Evolutionary conservation across 2,329 filamentous ascomycete genomes (phyloP).

Genomic region (Ophiobolus disseminans): DNA sequence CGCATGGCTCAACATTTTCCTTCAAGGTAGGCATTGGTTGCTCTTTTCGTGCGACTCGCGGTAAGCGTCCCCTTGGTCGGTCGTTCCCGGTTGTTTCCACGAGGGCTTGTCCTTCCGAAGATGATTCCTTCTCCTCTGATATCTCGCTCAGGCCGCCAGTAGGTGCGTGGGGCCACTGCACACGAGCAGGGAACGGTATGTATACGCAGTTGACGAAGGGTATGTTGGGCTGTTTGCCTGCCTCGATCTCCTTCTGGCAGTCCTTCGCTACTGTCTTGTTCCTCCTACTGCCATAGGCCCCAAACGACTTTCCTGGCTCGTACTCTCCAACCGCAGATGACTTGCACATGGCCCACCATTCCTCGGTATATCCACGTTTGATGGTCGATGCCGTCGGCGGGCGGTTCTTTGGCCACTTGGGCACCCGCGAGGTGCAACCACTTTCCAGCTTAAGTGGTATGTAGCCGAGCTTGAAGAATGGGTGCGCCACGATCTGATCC

Average conservation of each 20-base stretch:
- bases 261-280: slow-evolving; percentile 59
- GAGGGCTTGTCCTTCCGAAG: slow-evolving; percentile 49
- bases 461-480: slow-evolving; percentile 79
- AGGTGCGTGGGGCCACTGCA: slow-evolving; percentile 45
- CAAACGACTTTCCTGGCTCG: slow-evolving; percentile 54
- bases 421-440: slow-evolving; percentile 54
- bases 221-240: slow-evolving; percentile 56
- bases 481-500: slow-evolving; percentile 78
- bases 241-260: slow-evolving; percentile 57
- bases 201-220: slow-evolving; percentile 59
- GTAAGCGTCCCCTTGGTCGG: slow-evolving; percentile 35
- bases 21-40: slow-evolving; percentile 40
- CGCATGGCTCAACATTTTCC: slow-evolving; percentile 46
- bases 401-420: slow-evolving; percentile 55
- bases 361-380: slow-evolving; percentile 57
- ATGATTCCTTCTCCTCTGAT: slow-evolving; percentile 49
- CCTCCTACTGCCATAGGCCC: slow-evolving; percentile 55
- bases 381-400: slow-evolving; percentile 54
- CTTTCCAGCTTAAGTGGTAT: slow-evolving; percentile 65
- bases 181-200: slow-evolving; percentile 52
- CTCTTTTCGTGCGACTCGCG: slow-evolving; percentile 30
- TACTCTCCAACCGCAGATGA: slow-evolving; percentile 59
- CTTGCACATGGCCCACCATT: slow-evolving; percentile 59
- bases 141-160: slow-evolving; percentile 49
- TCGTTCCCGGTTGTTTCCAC: slow-evolving; percentile 58